These are phyloP conservation scores for Camelina neglecta DNA, from an alignment of 345 rosid species.

Conservation along the genomic window DNA sequence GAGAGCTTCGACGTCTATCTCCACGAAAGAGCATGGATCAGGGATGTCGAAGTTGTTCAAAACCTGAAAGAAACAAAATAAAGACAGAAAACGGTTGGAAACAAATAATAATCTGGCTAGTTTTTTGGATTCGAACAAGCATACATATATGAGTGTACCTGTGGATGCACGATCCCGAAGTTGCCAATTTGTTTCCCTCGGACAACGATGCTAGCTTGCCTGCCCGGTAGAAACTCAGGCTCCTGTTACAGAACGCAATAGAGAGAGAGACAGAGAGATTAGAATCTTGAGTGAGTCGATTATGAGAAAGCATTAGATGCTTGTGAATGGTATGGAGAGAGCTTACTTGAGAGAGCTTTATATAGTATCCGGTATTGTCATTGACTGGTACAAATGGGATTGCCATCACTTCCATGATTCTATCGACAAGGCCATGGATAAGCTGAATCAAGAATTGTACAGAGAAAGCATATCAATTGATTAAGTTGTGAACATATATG, in stretches of 20 bases:
- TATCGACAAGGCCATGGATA: slow-evolving; percentile 87
- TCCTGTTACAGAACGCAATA: slow-evolving; percentile 50
- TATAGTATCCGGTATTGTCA: slow-evolving; percentile 64
- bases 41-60: slow-evolving; percentile 75
- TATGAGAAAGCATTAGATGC: neutral
- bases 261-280: neutral
- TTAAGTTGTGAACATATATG: neutral
- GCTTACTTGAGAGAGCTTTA: slow-evolving; percentile 70
- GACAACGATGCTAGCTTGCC: slow-evolving; percentile 85
- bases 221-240: slow-evolving; percentile 77
- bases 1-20: slow-evolving; percentile 61
- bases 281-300: neutral
- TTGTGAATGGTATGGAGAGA: neutral
- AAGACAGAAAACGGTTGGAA: neutral
- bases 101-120: neutral
- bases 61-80: slow-evolving; percentile 50
- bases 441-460: slow-evolving; percentile 52
- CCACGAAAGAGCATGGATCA: slow-evolving; percentile 84
- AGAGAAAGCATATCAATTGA: neutral
- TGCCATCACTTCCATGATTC: slow-evolving; percentile 88
- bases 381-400: slow-evolving; percentile 63
- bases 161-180: slow-evolving; percentile 90
- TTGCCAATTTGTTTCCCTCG: slow-evolving; percentile 71
- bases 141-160: slow-evolving; percentile 50
- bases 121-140: neutral